These are phyloP conservation scores for Colletotrichum magnum DNA, from an alignment of 2,329 filamentous ascomycete genomes.

Conservation along the genomic window DNA sequence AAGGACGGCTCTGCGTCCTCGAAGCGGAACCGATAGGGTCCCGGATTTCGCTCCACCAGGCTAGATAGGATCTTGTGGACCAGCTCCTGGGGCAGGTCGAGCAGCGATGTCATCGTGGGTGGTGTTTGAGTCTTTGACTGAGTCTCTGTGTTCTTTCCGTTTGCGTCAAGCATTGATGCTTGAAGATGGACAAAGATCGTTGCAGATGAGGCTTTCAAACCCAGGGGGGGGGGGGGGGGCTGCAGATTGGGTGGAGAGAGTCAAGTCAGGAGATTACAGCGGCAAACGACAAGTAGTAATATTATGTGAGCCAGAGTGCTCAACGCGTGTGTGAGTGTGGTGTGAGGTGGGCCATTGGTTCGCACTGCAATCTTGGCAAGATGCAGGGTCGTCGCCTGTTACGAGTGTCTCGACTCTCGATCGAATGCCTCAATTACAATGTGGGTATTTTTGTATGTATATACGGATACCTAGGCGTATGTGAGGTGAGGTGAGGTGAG, in stretches of 20 bases:
- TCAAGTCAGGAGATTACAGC: slow-evolving; percentile 16
- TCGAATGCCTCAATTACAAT: no score
- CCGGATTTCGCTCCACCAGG: background rate
- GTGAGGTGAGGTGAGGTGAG: no score
- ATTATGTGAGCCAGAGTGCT: no score
- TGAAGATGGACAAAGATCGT: no score
- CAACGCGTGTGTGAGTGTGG: no score
- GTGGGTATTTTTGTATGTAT: no score
- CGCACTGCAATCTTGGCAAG: slow-evolving; percentile 19
- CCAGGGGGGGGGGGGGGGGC: background rate
- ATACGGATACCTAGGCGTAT: no score
- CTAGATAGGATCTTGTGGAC: slow-evolving; percentile 20
- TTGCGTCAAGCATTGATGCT: no score
- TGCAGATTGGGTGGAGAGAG: slow-evolving; percentile 8
- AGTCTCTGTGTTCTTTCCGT: no score
- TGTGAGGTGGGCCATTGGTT: slow-evolving; percentile 9
- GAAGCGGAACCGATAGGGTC: slow-evolving; percentile 20
- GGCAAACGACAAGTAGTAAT: background rate
- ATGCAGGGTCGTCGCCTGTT: slow-evolving; percentile 4
- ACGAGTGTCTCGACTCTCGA: no score
- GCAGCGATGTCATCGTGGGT: slow-evolving; percentile 19
- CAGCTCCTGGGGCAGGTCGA: slow-evolving; percentile 29
- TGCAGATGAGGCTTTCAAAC: no score
- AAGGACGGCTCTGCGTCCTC: slow-evolving; percentile 22
- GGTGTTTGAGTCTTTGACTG: background rate